A percentile compares a stretch with the other conserved stretches of the same genome.
phyloP scores from a whole-genome alignment of 2,329 filamentous ascomycete genomes.

The Zymoseptoria tritici region DNA sequence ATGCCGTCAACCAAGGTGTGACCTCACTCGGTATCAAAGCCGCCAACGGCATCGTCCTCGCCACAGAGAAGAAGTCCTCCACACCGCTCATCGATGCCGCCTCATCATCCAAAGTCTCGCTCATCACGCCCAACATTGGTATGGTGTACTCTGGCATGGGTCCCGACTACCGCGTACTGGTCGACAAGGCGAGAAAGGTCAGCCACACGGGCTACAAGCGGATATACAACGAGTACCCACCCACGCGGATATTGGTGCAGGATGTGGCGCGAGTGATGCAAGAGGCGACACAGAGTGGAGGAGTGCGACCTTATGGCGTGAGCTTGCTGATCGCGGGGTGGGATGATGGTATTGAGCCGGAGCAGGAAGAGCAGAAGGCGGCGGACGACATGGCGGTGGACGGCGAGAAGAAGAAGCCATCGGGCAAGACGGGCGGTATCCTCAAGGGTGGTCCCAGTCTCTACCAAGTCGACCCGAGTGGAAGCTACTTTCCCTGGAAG shows the following conservation, averaged over 20 bases:
- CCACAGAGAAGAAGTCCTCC: conserved; percentile 98
- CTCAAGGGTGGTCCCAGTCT: conserved; percentile 93
- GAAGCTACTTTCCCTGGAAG: conserved; percentile 99
- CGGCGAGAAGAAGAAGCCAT: conserved; percentile 60
- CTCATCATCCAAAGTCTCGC: conserved; percentile 93
- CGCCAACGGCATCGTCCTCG: conserved; percentile 96
- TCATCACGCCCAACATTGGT: conserved; percentile 97
- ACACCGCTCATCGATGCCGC: conserved; percentile 92
- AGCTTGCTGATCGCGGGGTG: conserved; percentile 92
- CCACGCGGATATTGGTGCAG: conserved; percentile 96
- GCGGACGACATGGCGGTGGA: conserved; percentile 45
- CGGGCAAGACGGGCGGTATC: conserved; percentile 88
- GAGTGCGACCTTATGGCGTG: conserved; percentile 94
- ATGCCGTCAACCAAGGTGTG: conserved; percentile 98
- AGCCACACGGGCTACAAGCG: conserved; percentile 98
- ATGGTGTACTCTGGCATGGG: conserved; percentile 99
- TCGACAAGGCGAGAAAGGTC: conserved; percentile 96
- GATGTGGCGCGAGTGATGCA: conserved; percentile 97
- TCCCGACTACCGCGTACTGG: conserved; percentile 92
- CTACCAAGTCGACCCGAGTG: conserved; percentile 98
- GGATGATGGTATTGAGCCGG: conserved; percentile 93
- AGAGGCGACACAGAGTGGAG: conserved; percentile 95
- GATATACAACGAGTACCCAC: conserved; percentile 99
- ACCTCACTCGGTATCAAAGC: conserved; percentile 98
- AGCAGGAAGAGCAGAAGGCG: conserved; percentile 61